Conservation (phyloP, 108 stramenopile genomes). For the Cyclotella kingstonii region DNA sequence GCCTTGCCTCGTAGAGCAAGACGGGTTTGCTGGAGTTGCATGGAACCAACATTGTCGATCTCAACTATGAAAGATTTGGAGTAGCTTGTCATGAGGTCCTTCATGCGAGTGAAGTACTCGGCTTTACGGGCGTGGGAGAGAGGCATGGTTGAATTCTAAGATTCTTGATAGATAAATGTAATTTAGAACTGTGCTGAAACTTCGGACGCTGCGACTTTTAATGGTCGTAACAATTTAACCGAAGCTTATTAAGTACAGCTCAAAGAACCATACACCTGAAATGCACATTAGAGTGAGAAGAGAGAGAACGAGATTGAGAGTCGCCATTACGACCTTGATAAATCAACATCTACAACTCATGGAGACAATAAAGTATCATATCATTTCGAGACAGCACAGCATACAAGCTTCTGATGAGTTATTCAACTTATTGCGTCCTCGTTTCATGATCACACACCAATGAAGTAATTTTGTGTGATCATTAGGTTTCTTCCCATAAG, state of each 20-base stretch:
- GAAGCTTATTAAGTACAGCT: slow-evolving; percentile 37
- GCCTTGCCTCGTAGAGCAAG: slow-evolving; percentile 90
- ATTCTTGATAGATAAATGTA: slow-evolving; percentile 6
- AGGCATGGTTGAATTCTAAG: slow-evolving; percentile 61
- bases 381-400: too few relatives aligned
- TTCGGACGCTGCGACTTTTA: slow-evolving; percentile 41
- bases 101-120: slow-evolving; percentile 83
- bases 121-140: slow-evolving; percentile 84
- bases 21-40: slow-evolving; percentile 95
- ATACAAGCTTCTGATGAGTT: too few relatives aligned
- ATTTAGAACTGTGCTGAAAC: slow-evolving; percentile 21
- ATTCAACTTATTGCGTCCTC: too few relatives aligned
- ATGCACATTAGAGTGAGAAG: too few relatives aligned
- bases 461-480: too few relatives aligned
- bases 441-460: too few relatives aligned
- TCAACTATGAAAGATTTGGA: slow-evolving; percentile 91
- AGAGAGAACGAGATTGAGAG: too few relatives aligned
- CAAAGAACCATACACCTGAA: slow-evolving; percentile 25
- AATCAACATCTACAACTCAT: not conserved
- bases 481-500: too few relatives aligned
- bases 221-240: slow-evolving; percentile 48
- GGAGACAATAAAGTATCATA: too few relatives aligned
- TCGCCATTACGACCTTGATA: not conserved
- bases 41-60: slow-evolving; percentile 98
- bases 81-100: slow-evolving; percentile 71